Evolutionary conservation across 2,329 filamentous ascomycete species (phyloP), one percentile per base, ranked within the genome.

Genomic region (Triangularia setosa): DNA sequence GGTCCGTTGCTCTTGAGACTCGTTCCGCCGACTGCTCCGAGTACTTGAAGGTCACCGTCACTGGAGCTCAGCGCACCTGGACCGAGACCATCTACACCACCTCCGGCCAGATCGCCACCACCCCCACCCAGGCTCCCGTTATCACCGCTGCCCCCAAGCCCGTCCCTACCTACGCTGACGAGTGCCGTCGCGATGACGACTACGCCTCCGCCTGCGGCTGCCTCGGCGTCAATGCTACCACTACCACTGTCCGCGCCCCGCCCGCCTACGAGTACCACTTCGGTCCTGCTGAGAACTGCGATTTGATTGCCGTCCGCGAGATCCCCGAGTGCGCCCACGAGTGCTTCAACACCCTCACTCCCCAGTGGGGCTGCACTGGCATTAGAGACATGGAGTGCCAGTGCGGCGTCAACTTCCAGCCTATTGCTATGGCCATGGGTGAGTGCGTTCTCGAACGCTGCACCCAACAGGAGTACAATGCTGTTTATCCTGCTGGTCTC

Each of bases 51-150:
- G 54, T 57, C 2, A 57, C 54, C 54, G 54, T 57, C 24, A 57
- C 54, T 21, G 54, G 54, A 7, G 54, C 54, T 30, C 54, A 57
- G 54, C 54, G 54, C 54, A 57, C 54, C 24, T 57, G 54, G 54
- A 57, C 54, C 11, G 53, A 56, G 21, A 56, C 53, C 14, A 57
- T 57, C 24, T 30, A 57, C 25, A 57, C 54, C 9, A 57, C 54
- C 44, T 21, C 44, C n/a, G n/a, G n/a, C 44, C n/a, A 24, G 21
- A 18, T 24, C 44, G 44, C 44, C 11, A 18, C 21, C 18, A 18
- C 44, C 21, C 44, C 44, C n/a, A 16, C 44, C 21, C n/a, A 12
- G n/a, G 44, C 21, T 24, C 44, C 44, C 6, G 44, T 52, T 52
- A 16, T 24, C 8, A 52, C 44, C 44, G 44, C 44, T 12, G 44